Conservation (phyloP, 805 yeast genomes). For the Jamesozyma hellenica region DNA sequence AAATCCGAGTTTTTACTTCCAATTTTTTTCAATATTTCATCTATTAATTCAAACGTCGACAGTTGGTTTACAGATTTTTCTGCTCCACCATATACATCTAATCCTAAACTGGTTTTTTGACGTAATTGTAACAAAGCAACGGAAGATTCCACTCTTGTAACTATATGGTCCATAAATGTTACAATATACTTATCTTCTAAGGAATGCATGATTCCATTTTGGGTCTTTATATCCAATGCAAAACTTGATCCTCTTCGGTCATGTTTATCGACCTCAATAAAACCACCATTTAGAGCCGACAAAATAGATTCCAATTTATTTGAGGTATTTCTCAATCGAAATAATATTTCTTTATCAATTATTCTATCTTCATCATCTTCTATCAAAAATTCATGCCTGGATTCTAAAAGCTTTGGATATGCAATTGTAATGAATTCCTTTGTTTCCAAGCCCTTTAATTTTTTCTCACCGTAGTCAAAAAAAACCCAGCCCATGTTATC, state of each 20-base stretch:
- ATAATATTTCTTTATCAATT: constrained; percentile 34
- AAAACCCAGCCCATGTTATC: constrained; percentile 61
- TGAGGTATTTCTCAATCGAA: constrained; percentile 44
- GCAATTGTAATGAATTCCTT: constrained; percentile 78
- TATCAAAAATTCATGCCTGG: constrained; percentile 43
- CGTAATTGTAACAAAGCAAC: constrained; percentile 38
- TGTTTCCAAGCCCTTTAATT: constrained; percentile 87
- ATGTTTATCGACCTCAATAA: constrained; percentile 5
- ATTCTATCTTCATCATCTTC: constrained; percentile 25
- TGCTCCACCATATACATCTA: constrained; percentile 8
- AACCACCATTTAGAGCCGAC: constrained; percentile 39
- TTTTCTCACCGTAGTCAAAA: constrained; percentile 70
- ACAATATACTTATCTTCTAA: constrained; percentile 37
- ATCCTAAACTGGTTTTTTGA: constrained; percentile 24
- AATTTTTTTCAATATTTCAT: constrained; percentile 4
- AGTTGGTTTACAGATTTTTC: constrained; percentile 8
- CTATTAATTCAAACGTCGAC: constrained; percentile 23
- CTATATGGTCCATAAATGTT: constrained; percentile 50
- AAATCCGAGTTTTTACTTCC: no score
- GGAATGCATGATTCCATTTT: constrained; percentile 13
- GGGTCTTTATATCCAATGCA: constrained; percentile 19
- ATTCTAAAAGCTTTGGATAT: constrained; percentile 55
- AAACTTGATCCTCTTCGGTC: constrained; percentile 1
- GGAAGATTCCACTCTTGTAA: constrained; percentile 59
- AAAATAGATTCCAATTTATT: constrained; percentile 50